Evolutionary conservation across 2,329 filamentous ascomycete species (phyloP).

Genomic region (Fulvia fulva): DNA sequence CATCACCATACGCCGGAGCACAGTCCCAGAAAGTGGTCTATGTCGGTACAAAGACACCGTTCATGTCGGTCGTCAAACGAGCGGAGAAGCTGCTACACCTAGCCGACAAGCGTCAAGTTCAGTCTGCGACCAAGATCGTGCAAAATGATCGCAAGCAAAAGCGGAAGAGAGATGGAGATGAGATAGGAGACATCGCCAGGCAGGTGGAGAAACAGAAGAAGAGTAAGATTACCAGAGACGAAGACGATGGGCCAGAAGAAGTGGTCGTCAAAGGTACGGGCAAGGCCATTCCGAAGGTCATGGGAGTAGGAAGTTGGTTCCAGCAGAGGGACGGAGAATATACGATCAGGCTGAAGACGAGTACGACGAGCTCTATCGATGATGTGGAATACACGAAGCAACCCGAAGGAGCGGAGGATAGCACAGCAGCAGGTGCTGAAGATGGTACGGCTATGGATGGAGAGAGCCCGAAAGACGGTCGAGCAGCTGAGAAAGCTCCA

Average conservation of each 20-base stretch:
- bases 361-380: slow-evolving; percentile 63
- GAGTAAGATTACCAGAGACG: slow-evolving; percentile 23
- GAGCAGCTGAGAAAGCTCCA: slow-evolving; percentile 12
- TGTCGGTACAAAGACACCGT: slow-evolving; percentile 61
- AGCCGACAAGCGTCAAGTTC: slow-evolving; percentile 49
- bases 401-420: slow-evolving; percentile 13
- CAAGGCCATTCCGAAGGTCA: slow-evolving; percentile 60
- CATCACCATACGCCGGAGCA: slow-evolving; percentile 51
- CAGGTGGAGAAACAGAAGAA: slow-evolving; percentile 31
- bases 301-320: slow-evolving; percentile 63
- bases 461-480: neutral
- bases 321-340: slow-evolving; percentile 56
- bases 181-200: slow-evolving; percentile 33
- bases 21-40: slow-evolving; percentile 58
- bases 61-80: slow-evolving; percentile 64
- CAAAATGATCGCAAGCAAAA: slow-evolving; percentile 22
- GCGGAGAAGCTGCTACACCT: slow-evolving; percentile 60
- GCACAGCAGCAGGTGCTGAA: slow-evolving; percentile 15
- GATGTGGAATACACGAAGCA: slow-evolving; percentile 50
- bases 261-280: slow-evolving; percentile 64
- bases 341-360: slow-evolving; percentile 57
- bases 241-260: slow-evolving; percentile 36
- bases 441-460: slow-evolving; percentile 8
- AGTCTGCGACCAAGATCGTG: slow-evolving; percentile 36
- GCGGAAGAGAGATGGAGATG: slow-evolving; percentile 9